A percentile compares a stretch with the other conserved stretches of the same genome.
phyloP scores from a whole-genome alignment of 768 basidiomycete species.

The Trametes sanguinea region DNA sequence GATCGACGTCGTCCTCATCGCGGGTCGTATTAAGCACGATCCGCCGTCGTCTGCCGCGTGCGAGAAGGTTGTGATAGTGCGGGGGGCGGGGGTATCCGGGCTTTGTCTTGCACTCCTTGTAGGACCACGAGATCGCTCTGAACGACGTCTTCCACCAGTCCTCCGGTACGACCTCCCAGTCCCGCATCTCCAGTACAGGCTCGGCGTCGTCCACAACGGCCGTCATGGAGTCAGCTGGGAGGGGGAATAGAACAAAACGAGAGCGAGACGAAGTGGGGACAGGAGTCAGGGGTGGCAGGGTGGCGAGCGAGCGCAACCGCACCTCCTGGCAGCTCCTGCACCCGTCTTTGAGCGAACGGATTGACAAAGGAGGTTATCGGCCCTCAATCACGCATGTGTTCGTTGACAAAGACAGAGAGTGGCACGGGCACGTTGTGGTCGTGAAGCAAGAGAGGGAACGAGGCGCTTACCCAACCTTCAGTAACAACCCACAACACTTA shows the following conservation, averaged over 20 bases:
- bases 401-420: constrained; percentile 20
- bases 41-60: constrained; percentile 17
- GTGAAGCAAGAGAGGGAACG: constrained; percentile 18
- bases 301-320: constrained; percentile 7
- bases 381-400: constrained; percentile 24
- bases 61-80: constrained; percentile 27
- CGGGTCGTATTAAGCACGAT: neutral
- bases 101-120: constrained; percentile 15
- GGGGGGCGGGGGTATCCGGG: constrained; percentile 21
- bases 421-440: constrained; percentile 21
- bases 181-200: constrained; percentile 4
- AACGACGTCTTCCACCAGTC: constrained; percentile 28
- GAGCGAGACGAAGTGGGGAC: neutral
- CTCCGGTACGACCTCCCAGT: constrained; percentile 20
- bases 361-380: constrained; percentile 23
- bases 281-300: constrained; percentile 15
- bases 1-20: constrained; percentile 22
- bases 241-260: neutral
- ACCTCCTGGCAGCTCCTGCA: constrained; percentile 10
- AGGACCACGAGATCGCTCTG: constrained; percentile 22
- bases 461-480: constrained; percentile 15
- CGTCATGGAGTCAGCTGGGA: neutral
- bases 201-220: neutral
- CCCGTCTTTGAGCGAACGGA: constrained; percentile 19
- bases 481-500: constrained; percentile 3